Evolutionary conservation across 805 yeast genomes (phyloP).

Genomic region (Ogataea allantospora): DNA sequence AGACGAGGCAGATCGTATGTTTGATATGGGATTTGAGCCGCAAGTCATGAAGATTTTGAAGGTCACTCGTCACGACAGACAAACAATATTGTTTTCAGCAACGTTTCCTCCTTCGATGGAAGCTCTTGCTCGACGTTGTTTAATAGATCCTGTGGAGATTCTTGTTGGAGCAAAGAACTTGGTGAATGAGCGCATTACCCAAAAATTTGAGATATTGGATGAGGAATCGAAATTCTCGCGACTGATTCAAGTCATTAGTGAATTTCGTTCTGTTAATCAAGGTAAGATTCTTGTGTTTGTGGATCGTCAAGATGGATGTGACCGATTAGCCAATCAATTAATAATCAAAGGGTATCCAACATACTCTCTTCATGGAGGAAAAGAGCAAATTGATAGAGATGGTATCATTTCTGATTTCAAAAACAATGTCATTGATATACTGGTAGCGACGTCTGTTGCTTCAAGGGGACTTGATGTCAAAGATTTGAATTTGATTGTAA

Average conservation of each 20-base stretch:
- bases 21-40: slow-evolving; percentile 96
- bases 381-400: slow-evolving; percentile 80
- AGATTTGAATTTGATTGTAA: slow-evolving; percentile 73
- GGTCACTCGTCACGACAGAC: slow-evolving; percentile 80
- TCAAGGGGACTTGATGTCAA: slow-evolving; percentile 96
- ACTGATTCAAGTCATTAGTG: slow-evolving; percentile 55
- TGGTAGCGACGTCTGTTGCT: slow-evolving; percentile 91
- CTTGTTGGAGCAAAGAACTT: slow-evolving; percentile 76
- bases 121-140: slow-evolving; percentile 61
- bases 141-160: slow-evolving; percentile 68
- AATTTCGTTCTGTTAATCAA: slow-evolving; percentile 33
- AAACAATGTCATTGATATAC: slow-evolving; percentile 54
- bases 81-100: slow-evolving; percentile 89
- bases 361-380: slow-evolving; percentile 85
- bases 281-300: slow-evolving; percentile 77
- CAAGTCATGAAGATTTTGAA: slow-evolving; percentile 80
- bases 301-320: slow-evolving; percentile 87
- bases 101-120: slow-evolving; percentile 87
- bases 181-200: slow-evolving; percentile 79
- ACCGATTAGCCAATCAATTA: slow-evolving; percentile 56
- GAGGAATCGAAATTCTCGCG: slow-evolving; percentile 56
- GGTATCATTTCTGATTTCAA: slow-evolving; percentile 70
- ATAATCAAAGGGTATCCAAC: slow-evolving; percentile 54
- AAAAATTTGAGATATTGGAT: slow-evolving; percentile 60
- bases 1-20: slow-evolving; percentile 96